These are phyloP conservation scores for Boletus tylopilopsis DNA, from an alignment of 768 basidiomycete species.

Conservation along the genomic window DNA sequence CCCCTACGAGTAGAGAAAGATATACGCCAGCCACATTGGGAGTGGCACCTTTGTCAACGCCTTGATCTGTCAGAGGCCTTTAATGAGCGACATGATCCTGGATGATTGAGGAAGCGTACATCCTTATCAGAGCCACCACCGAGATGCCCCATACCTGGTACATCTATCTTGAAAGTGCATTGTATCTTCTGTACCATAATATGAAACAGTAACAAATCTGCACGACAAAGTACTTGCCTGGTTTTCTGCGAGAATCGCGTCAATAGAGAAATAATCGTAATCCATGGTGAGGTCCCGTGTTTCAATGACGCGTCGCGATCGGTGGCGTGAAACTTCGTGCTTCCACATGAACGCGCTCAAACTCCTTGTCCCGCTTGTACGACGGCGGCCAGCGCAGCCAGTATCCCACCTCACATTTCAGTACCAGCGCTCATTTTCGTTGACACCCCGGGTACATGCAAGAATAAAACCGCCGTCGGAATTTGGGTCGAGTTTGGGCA, in stretches of 20 bases:
- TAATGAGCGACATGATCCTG: constrained; percentile 5
- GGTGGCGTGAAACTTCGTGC: constrained; percentile 14
- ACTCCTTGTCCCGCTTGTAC: constrained; percentile 13
- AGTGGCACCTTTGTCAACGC: constrained; percentile 73
- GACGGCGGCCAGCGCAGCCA: constrained; percentile 17
- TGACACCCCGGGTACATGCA: constrained; percentile 28
- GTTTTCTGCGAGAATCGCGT: constrained; percentile 88
- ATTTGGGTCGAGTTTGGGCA: constrained; percentile 34
- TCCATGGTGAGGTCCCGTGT: constrained; percentile 53
- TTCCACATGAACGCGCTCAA: constrained; percentile 23
- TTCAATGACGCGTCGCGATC: constrained; percentile 17
- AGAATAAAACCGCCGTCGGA: constrained; percentile 28
- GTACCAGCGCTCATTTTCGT: constrained; percentile 28
- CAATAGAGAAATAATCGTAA: constrained; percentile 88
- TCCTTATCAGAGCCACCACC: constrained; percentile 83
- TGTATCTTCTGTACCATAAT: constrained; percentile 68
- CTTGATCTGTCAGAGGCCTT: constrained; percentile 54
- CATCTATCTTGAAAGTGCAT: constrained; percentile 86
- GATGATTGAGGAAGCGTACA: constrained; percentile 41
- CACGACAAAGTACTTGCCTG: constrained; percentile 46
- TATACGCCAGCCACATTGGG: constrained; percentile 90
- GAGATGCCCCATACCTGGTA: constrained; percentile 85
- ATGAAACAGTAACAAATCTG: background rate
- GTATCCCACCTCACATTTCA: constrained; percentile 5
- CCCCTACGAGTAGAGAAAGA: constrained; percentile 72